Evolutionary conservation across 2,329 filamentous ascomycete genomes (phyloP).

Genomic region (Aureobasidium sp.): DNA sequence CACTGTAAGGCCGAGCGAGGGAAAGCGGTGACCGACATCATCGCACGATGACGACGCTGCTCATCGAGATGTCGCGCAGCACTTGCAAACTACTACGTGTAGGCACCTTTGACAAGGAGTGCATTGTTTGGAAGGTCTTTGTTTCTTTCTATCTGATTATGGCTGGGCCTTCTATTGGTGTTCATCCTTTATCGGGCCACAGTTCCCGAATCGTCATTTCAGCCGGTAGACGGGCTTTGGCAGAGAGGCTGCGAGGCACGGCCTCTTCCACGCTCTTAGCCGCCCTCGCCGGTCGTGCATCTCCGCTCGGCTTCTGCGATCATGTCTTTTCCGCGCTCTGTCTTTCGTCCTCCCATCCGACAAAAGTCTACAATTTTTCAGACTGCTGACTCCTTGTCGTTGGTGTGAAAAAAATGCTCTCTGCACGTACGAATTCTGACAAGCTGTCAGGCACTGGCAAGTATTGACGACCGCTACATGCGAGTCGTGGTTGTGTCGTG

Average conservation of each 20-base stretch:
- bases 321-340: neutral
- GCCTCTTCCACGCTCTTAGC: neutral
- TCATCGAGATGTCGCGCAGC: neutral
- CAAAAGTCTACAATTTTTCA: neutral
- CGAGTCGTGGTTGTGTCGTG: neutral
- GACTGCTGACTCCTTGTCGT: neutral
- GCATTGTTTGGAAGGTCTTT: neutral
- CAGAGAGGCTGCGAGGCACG: slow-evolving; percentile 4
- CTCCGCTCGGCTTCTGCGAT: neutral
- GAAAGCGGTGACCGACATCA: slow-evolving; percentile 10
- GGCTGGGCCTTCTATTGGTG: neutral
- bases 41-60: neutral
- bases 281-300: neutral
- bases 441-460: neutral
- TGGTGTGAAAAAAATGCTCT: neutral
- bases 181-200: neutral
- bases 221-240: neutral
- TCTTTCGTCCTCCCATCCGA: neutral
- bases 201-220: neutral
- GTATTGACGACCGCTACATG: neutral
- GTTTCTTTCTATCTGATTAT: neutral
- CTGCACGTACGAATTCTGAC: neutral
- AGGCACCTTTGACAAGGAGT: neutral
- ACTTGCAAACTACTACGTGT: neutral
- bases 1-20: slow-evolving; percentile 1